These are phyloP conservation scores for Puccinia polysora DNA, from an alignment of 1,284 basidiomycete species.

Conservation along the genomic window DNA sequence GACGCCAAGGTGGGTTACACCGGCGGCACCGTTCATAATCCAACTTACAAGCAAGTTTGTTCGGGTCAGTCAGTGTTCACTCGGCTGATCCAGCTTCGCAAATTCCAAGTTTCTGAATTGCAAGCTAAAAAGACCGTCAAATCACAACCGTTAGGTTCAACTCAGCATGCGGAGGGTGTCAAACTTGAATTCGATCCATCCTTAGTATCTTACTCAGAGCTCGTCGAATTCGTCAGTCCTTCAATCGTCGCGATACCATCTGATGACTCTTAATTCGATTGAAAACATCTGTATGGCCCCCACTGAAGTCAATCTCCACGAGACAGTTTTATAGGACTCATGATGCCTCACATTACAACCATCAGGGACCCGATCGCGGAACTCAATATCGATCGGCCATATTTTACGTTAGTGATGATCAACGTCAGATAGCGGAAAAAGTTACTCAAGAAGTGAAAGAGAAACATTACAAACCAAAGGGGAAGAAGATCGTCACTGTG, in stretches of 20 bases:
- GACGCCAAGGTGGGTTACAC: constrained; percentile 38
- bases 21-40: constrained; percentile 25
- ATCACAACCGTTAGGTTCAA: too few species aligned
- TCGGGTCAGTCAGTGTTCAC: constrained; percentile 26
- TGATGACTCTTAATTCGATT: not conserved
- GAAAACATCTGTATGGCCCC: not conserved
- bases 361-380: constrained; percentile 53
- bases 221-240: constrained; percentile 40
- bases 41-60: constrained; percentile 37
- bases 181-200: constrained; percentile 76
- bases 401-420: constrained; percentile 73
- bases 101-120: not conserved
- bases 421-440: constrained; percentile 67
- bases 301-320: too few species aligned
- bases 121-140: not conserved
- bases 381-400: constrained; percentile 83
- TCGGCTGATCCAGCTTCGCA: too few species aligned
- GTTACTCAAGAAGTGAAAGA: constrained; percentile 80
- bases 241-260: not conserved
- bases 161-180: constrained; percentile 84
- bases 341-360: constrained; percentile 69
- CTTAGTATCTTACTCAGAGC: constrained; percentile 4
- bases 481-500: constrained; percentile 70
- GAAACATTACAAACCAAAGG: constrained; percentile 66
- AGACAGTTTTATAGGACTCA: constrained; percentile 64